These are phyloP conservation scores for Ustilago loliicola DNA, from an alignment of 1,284 basidiomycete genomes.

Conservation along the genomic window DNA sequence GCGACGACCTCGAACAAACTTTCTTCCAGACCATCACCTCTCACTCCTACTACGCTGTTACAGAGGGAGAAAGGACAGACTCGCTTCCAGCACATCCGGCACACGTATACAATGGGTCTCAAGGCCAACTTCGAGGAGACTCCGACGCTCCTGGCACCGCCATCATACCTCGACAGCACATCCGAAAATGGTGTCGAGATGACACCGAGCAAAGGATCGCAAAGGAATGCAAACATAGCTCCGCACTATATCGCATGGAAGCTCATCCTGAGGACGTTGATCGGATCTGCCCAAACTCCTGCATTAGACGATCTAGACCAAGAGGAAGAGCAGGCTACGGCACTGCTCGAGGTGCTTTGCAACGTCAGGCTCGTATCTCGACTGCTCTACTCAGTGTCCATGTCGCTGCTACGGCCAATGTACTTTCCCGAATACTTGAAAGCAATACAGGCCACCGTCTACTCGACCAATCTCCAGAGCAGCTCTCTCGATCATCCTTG, in stretches of 20 bases:
- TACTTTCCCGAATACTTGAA: conserved; percentile 37
- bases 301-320: conserved; percentile 16
- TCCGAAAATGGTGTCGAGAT: background rate
- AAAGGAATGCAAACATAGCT: conserved; percentile 16
- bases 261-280: conserved; percentile 17
- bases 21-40: background rate
- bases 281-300: background rate
- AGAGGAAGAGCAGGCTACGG: conserved; percentile 32
- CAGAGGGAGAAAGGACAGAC: too few relatives aligned
- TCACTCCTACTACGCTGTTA: too few relatives aligned
- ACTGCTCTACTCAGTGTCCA: conserved; percentile 37
- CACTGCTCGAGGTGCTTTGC: conserved; percentile 26
- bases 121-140: conserved; percentile 45
- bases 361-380: conserved; percentile 40
- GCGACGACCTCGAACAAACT: background rate
- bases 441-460: conserved; percentile 30
- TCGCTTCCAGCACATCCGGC: background rate
- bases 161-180: conserved; percentile 44
- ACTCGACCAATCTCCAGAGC: conserved; percentile 27
- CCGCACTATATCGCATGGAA: conserved; percentile 33
- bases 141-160: conserved; percentile 34
- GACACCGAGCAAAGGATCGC: background rate
- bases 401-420: conserved; percentile 30
- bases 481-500: conserved; percentile 19
- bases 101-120: conserved; percentile 22